Base-by-base conservation (phyloP, 2,329 filamentous ascomycete genomes). In the Penicillium crustosum region DNA sequence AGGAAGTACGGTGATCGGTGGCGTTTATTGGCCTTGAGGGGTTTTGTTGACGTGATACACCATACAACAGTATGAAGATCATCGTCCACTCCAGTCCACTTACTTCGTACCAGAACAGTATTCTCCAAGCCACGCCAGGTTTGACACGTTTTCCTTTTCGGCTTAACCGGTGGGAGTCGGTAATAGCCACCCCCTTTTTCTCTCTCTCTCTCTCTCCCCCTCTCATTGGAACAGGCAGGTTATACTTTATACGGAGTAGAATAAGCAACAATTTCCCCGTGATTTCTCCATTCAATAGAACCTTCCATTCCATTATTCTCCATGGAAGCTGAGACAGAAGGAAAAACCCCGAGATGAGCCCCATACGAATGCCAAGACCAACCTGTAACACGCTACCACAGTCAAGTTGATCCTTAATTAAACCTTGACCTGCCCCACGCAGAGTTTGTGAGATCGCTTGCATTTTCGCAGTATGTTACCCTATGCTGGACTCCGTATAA, bases 341-440 rank as follows among this genome's bases (percentile, higher is more conserved):
- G 58, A 62, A 47, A 61, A 57, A 51, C 41, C 59, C 47, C 60
- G 49, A 60, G 58, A 66, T 66, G 59, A 50, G 55, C 58, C 53
- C 53, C 44, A 47, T 52, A 19, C 57, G 51, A 58, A 57, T 55
- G 68, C 69, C 68, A 70, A 70, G 70, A 52, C 53, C 43, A 59
- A 36, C 51, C 57, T 66, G 63, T 65, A 66, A 66, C 73, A 61
- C 69, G 61, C 71, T 73, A 73, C 63, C 53, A 62, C 59, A 27
- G 63, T 66, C 49, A 62, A 65, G 68, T 66, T 64, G 68, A 73
- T 71, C 72, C 72, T 73, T 75, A 73, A 75, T 75, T 59, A 74
- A 74, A 75, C 72, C 70, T 72, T 73, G 66, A 63, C 60, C 38
- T 57, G 61, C 55, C 63, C 68, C 61, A 62, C 58, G 38, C 44